These are phyloP conservation scores for Colletotrichum spaethianum DNA, from an alignment of 2,329 filamentous ascomycete species.

Conservation along the genomic window DNA sequence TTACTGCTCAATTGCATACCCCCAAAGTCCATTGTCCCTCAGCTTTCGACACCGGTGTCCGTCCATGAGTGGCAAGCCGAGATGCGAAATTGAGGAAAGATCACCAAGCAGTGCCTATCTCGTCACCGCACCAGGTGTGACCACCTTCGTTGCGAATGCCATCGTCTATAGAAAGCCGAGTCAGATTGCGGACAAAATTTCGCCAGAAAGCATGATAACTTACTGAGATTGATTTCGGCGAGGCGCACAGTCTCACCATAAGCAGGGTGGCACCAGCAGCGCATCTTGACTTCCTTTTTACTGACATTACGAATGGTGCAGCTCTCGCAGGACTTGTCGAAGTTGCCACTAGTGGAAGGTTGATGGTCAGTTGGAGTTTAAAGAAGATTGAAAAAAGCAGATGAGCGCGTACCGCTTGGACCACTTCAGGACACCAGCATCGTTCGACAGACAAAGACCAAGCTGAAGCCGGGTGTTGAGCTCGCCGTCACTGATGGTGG, in stretches of 20 bases:
- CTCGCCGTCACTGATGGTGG: constrained; percentile 12
- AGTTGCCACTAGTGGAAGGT: not conserved
- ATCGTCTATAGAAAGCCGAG: not conserved
- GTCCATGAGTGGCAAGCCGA: not conserved
- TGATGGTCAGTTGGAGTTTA: not conserved
- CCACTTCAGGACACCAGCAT: constrained; percentile 32
- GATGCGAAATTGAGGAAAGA: constrained; percentile 1
- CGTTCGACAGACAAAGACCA: constrained; percentile 38
- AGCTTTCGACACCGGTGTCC: too few species aligned
- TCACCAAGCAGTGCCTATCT: constrained; percentile 22
- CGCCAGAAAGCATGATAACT: not conserved
- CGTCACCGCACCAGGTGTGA: constrained; percentile 30
- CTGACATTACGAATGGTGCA: constrained; percentile 32
- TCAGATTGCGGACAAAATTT: not conserved
- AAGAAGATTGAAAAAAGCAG: too few species aligned
- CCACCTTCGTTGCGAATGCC: constrained; percentile 37
- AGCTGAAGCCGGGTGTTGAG: constrained; percentile 33
- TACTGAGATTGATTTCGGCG: constrained; percentile 19
- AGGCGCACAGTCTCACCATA: not conserved
- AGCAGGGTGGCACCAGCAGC: constrained; percentile 6
- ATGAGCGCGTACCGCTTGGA: constrained; percentile 14
- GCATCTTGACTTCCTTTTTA: constrained; percentile 3
- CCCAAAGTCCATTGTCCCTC: not conserved
- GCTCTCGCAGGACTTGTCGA: constrained; percentile 27
- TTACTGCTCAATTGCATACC: too few species aligned